Percentiles rank a stretch among this genome's conserved stretches.
Evolutionary conservation across 2,329 filamentous ascomycete species (phyloP).

Genomic region (Beauveria pseudobassiana): DNA sequence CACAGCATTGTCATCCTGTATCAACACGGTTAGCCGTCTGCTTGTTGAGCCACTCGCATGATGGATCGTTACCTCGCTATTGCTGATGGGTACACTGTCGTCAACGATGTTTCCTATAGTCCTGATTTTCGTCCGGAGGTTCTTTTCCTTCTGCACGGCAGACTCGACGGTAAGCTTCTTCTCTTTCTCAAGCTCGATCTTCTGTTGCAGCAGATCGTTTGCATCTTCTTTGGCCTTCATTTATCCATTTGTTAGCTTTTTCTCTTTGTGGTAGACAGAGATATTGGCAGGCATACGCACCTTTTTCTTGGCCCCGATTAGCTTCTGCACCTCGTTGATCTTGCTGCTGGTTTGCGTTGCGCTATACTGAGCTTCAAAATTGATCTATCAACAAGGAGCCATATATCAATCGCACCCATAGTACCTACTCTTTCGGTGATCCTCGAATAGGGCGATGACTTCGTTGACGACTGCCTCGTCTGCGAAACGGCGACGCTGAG

Average conservation of each 20-base stretch:
- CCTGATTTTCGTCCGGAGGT: constrained; percentile 70
- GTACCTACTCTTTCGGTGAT: constrained; percentile 64
- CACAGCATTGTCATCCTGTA: constrained; percentile 68
- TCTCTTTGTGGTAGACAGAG: background rate
- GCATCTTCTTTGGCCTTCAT: constrained; percentile 75
- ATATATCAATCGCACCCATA: background rate
- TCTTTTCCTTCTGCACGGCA: constrained; percentile 66
- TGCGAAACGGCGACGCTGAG: constrained; percentile 75
- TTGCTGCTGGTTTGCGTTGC: constrained; percentile 73
- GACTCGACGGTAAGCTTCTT: constrained; percentile 72
- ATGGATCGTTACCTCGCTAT: constrained; percentile 57
- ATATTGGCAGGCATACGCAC: constrained; percentile 26
- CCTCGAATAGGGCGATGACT: constrained; percentile 79
- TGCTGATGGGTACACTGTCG: constrained; percentile 72
- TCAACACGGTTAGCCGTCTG: background rate
- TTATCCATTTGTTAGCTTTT: background rate
- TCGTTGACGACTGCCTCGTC: constrained; percentile 82
- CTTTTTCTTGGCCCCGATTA: constrained; percentile 90
- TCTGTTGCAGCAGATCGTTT: constrained; percentile 69
- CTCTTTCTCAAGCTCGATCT: constrained; percentile 68
- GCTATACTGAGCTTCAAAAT: constrained; percentile 53
- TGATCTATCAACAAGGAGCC: no score
- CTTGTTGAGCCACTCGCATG: background rate
- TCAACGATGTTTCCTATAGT: constrained; percentile 71
- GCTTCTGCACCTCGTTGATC: constrained; percentile 85